Evolutionary conservation across 345 rosid genomes (phyloP).

Genomic region (Sonneratia alba): DNA sequence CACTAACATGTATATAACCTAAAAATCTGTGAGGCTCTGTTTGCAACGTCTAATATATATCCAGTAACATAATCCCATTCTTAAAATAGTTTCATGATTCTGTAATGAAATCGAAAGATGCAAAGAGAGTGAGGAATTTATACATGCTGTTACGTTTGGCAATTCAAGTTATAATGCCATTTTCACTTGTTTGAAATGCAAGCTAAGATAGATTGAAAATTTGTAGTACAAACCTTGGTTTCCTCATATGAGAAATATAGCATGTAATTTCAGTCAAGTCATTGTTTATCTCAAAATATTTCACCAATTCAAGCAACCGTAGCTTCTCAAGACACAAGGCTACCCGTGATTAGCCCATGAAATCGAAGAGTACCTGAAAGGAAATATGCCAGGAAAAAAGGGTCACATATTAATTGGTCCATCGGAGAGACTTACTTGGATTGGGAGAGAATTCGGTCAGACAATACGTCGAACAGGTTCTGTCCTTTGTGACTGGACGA

Average conservation of each 20-base stretch:
- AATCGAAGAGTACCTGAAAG: neutral
- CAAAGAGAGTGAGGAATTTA: neutral
- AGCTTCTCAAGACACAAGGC: neutral
- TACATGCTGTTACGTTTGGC: neutral
- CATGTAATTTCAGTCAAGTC: neutral
- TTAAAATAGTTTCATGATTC: neutral
- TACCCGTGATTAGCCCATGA: neutral
- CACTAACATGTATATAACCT: neutral
- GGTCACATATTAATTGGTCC: neutral
- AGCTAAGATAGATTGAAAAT: neutral
- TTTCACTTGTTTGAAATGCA: neutral
- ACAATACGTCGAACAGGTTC: neutral
- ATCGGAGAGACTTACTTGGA: neutral
- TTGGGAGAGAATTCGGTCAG: neutral
- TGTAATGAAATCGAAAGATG: neutral
- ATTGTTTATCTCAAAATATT: neutral
- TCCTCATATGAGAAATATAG: neutral
- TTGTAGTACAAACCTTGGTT: neutral
- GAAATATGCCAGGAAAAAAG: neutral
- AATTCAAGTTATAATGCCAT: neutral
- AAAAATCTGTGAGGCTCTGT: neutral
- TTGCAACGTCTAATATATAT: neutral
- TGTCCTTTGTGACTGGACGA: neutral
- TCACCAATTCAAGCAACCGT: neutral
- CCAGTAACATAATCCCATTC: neutral